Base-by-base conservation (phyloP, 768 basidiomycete species). In the Punctularia strigosozonata region DNA sequence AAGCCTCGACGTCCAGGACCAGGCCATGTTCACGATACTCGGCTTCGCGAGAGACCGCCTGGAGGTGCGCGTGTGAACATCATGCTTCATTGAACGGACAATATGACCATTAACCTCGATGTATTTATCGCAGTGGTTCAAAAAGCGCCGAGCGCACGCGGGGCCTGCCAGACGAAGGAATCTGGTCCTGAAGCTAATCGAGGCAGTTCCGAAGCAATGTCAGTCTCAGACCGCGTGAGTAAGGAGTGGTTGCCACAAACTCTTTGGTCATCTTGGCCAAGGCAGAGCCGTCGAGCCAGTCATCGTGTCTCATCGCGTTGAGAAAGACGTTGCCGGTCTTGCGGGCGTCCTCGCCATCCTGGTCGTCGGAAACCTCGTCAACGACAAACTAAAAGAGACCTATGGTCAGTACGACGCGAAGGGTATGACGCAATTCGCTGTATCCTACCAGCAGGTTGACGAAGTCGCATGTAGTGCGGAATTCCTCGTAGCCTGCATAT, bases 281-380 rank as follows among this genome's bases (percentile, higher is more conserved):
- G 8, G 64, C 60, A 12, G 77, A 77, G 42, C 64, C 63, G 49
- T 80, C 75, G 36, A 73, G 63, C 69, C 69, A 76, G 25, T 66
- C 56, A 6, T 69, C 53, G 46, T 76, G 60, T 45, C 57, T 64
- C 68, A 81, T 70, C 15, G 68, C 71, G 37, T 73, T 66, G 38
- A 75, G 59, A 42, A 71, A 75, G 19, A 73, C 61, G 34, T 69
- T 60, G 17, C 75, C 72, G 22, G 73, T 78, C 22, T 56, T 55
- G 19, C 68, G 65, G 34, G 77, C 79, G 39, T 73, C 78, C 37
- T 54, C 52, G 23, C 75, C 75, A 48, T 61, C 68, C 55, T 80
- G 78, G 42, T 79, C 78, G 48, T 80, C 77, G 54, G 75, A 78
- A 39, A 77, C 66, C 53, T 80, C 79, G 51, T 82, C 80, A 33